Percentiles rank a stretch among this genome's conserved stretches.
These are phyloP conservation scores for Adiantum capillusveneris DNA, from an alignment of 75 land plant species.

Conservation along the genomic window DNA sequence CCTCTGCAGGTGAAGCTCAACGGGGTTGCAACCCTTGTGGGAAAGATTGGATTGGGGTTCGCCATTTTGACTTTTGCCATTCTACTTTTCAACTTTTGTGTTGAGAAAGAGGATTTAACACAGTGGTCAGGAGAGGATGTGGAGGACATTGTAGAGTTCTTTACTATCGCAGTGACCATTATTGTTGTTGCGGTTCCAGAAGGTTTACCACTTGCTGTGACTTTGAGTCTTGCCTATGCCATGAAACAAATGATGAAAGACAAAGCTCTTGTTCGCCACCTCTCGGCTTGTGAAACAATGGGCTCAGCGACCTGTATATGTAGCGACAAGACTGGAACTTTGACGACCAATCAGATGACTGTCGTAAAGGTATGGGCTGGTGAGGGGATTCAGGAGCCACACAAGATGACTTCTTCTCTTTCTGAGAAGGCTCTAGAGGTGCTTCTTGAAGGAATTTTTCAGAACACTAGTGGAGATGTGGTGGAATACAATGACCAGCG, in stretches of 20 bases:
- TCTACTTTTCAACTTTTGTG: constrained; percentile 27
- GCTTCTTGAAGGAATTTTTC: constrained; percentile 55
- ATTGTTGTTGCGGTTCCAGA: constrained; percentile 93
- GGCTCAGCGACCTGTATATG: constrained; percentile 82
- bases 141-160: constrained; percentile 36
- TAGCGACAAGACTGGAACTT: constrained; percentile 84
- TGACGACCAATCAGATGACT: constrained; percentile 83
- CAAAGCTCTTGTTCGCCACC: constrained; percentile 72
- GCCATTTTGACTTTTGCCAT: constrained; percentile 41
- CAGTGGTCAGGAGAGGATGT: constrained; percentile 40
- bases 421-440: constrained; percentile 20
- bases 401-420: constrained; percentile 5
- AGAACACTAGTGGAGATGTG: constrained; percentile 61
- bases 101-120: constrained; percentile 26
- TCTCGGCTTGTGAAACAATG: constrained; percentile 92
- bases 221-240: constrained; percentile 83
- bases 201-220: constrained; percentile 89
- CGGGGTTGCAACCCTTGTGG: constrained; percentile 55
- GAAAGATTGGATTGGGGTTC: constrained; percentile 47
- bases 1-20: constrained; percentile 58
- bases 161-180: constrained; percentile 67
- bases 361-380: constrained; percentile 64
- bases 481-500: constrained; percentile 41
- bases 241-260: constrained; percentile 84
- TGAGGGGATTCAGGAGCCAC: constrained; percentile 16